phyloP scores from a whole-genome alignment of 1,139 yeast genomes.

The Geotrichum cucujoidarum region DNA sequence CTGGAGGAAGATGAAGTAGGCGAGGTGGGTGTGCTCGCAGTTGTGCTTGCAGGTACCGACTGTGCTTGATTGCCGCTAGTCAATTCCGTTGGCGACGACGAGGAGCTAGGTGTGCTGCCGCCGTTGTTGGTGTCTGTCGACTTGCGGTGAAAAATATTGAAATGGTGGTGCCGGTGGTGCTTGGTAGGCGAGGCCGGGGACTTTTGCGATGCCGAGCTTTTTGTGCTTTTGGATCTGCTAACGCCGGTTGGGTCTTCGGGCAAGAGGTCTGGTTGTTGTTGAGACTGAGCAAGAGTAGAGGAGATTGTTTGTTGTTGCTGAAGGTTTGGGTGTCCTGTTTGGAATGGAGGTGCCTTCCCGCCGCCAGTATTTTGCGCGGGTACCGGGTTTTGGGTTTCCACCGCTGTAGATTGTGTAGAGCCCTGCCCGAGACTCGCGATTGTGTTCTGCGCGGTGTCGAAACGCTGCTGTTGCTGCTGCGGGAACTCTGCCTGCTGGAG shows the following conservation, averaged over 20 bases:
- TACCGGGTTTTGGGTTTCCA: not conserved
- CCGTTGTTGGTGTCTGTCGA: not conserved
- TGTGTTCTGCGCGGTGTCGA: too few relatives aligned
- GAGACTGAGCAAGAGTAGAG: too few relatives aligned
- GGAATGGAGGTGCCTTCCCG: not conserved
- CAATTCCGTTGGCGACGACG: not conserved
- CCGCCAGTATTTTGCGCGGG: not conserved
- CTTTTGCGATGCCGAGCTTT: not conserved
- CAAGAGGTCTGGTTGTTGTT: not conserved
- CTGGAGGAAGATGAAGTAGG: not conserved
- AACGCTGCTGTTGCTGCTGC: too few relatives aligned
- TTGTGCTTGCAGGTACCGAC: too few relatives aligned
- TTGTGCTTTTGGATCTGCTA: not conserved
- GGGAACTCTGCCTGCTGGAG: too few relatives aligned
- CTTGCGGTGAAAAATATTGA: not conserved
- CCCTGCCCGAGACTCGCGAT: too few relatives aligned
- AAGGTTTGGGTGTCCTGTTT: not conserved
- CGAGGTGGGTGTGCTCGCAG: not conserved
- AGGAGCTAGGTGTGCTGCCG: not conserved
- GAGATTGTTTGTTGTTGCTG: constrained; percentile 3
- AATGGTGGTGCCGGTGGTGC: not conserved
- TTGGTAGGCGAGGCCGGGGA: not conserved
- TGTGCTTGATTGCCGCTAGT: not conserved
- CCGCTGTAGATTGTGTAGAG: too few relatives aligned
- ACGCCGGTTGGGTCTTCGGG: not conserved